Base-by-base conservation (phyloP, 352 stramenopile genomes). In the Phytophthora crassamura region DNA sequence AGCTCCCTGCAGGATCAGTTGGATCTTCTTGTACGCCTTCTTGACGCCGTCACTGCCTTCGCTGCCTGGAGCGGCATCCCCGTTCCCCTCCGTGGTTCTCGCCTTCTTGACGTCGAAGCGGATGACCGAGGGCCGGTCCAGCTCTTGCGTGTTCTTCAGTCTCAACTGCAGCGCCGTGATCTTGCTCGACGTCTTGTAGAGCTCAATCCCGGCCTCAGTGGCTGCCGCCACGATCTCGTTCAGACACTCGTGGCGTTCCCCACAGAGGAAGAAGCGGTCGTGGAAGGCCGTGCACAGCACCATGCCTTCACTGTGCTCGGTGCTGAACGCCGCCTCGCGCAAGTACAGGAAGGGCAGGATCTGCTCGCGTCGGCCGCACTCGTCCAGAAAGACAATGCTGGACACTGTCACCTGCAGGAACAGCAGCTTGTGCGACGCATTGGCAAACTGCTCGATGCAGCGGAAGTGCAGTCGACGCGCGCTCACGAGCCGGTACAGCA, bases 401-500 rank as follows among this genome's bases (percentile, higher is more conserved):
- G 72, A 74, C 15, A 84, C 56, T 1, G 66, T 79, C 11, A 90
- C 67, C 30, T 89, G 74, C 7, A 93, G 39, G 18, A 83, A 73
- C 42, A 80, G 78, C 28, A 78, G 54, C 34, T 84, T 75, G 52
- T 80, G 75, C 39, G 82, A 86, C 39, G 71, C 75, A 63, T 93
- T 76, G n/a, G 78, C 84, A 40, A 78, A 91, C 60, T 88, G 69
- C 68, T 90, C 78, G 43, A 84, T 82, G 67, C 84, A 93, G 8
- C 74, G 70, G 51, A 80, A 91, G 40, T 88, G 70, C 16, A 75
- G 69, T 42, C 72, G 53, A 0, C 67, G 72, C 10, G 69, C 34
- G 15, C 39, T 56, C 11, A 62, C 55, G 33, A 80, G 46, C 60
- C 69, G 72, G 38, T 82, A 71, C 30, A 69, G 56, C 7, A 86